A percentile compares a stretch with the other conserved stretches of the same genome.
Evolutionary conservation across 257 asterid species (phyloP).

Genomic region (Scutellaria barbata): DNA sequence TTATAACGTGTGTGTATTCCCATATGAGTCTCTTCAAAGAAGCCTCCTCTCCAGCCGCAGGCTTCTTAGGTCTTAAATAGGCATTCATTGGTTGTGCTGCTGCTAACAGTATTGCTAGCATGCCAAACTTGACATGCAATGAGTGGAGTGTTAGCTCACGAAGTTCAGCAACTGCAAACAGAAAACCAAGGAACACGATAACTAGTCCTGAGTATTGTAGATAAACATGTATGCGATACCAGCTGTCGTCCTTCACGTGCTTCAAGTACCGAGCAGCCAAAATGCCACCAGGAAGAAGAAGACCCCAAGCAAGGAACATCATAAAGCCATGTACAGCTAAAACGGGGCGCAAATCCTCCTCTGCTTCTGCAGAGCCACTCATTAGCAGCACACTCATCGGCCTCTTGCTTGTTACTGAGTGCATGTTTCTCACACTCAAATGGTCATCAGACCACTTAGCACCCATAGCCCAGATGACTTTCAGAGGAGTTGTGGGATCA

Average conservation of each 20-base stretch:
- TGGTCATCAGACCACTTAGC: conserved; percentile 84
- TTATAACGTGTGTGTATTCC: conserved; percentile 75
- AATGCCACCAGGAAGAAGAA: conserved; percentile 88
- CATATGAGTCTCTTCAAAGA: conserved; percentile 59
- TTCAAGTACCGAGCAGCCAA: conserved; percentile 89
- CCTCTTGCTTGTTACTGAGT: conserved; percentile 84
- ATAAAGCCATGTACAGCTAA: conserved; percentile 95
- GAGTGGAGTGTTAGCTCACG: conserved; percentile 72
- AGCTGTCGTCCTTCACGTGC: conserved; percentile 85
- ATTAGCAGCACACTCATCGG: conserved; percentile 83
- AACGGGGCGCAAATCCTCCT: conserved; percentile 93
- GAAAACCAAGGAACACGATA: conserved; percentile 88
- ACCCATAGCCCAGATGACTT: conserved; percentile 97
- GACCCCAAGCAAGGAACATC: conserved; percentile 99
- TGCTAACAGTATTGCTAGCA: conserved; percentile 74
- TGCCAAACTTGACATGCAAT: conserved; percentile 81
- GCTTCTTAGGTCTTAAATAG: conserved; percentile 82
- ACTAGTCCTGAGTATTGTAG: conserved; percentile 91
- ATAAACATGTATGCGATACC: conserved; percentile 89
- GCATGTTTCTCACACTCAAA: conserved; percentile 87
- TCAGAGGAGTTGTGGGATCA: conserved; percentile 86
- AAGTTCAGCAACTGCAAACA: conserved; percentile 98
- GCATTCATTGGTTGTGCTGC: conserved; percentile 86
- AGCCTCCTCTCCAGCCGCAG: conserved; percentile 56
- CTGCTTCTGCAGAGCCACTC: conserved; percentile 95